A percentile compares a stretch with the other conserved stretches of the same genome.
phyloP scores from a whole-genome alignment of 2,329 filamentous ascomycete species.

The Bipolaris zeicola region DNA sequence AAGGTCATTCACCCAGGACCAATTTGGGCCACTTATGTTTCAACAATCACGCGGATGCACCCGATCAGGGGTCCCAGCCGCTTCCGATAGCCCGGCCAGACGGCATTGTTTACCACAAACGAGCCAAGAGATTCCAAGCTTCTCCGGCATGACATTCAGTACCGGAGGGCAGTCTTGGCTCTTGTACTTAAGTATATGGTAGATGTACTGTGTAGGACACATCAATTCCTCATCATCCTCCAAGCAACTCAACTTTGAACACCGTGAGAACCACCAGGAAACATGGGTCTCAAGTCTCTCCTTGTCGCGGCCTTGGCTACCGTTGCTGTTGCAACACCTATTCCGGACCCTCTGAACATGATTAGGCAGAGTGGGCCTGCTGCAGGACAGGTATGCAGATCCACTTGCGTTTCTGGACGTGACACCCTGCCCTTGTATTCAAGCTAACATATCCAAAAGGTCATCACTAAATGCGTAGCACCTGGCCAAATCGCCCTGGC shows the following conservation, averaged over 20 bases:
- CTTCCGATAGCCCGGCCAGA: slow-evolving; percentile 26
- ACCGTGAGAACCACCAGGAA: not conserved
- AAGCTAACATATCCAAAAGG: slow-evolving; percentile 10
- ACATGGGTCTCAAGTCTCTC: slow-evolving; percentile 33
- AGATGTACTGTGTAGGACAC: not conserved
- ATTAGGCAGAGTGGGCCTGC: slow-evolving; percentile 37
- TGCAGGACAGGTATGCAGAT: slow-evolving; percentile 27
- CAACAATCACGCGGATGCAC: not conserved
- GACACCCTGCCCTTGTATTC: no score
- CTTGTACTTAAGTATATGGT: slow-evolving; percentile 24
- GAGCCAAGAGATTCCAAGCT: slow-evolving; percentile 36
- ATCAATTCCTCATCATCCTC: not conserved
- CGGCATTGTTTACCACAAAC: slow-evolving; percentile 33
- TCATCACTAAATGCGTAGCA: slow-evolving; percentile 38
- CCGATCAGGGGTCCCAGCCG: slow-evolving; percentile 4
- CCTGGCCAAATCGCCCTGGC: slow-evolving; percentile 41
- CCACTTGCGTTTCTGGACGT: not conserved
- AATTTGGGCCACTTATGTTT: not conserved
- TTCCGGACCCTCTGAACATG: slow-evolving; percentile 33
- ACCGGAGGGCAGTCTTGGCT: slow-evolving; percentile 3
- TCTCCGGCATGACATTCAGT: slow-evolving; percentile 8
- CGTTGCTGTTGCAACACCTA: slow-evolving; percentile 27
- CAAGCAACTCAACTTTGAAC: not conserved
- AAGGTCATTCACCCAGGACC: not conserved
- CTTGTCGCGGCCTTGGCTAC: slow-evolving; percentile 30